These are phyloP conservation scores for Leishmania gerbilli DNA, from an alignment of 208 protist genomes.

Conservation along the genomic window DNA sequence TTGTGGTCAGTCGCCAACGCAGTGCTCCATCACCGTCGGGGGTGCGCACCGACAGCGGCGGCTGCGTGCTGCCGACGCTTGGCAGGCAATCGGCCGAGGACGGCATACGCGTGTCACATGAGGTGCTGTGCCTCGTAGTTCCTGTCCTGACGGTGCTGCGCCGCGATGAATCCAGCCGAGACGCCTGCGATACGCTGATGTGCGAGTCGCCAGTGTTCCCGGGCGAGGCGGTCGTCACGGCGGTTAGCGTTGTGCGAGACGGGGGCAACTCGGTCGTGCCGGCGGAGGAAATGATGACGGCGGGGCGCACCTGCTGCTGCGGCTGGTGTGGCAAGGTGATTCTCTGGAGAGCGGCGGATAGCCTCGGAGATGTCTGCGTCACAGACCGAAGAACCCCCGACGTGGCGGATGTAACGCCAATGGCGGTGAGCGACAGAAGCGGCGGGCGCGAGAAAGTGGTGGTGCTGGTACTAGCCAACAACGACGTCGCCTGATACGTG, in stretches of 20 bases:
- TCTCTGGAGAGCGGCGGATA: background rate
- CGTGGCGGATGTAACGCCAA: background rate
- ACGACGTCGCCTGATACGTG: background rate
- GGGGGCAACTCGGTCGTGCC: background rate
- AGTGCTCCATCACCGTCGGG: background rate
- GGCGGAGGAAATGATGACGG: background rate
- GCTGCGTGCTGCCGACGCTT: conserved; percentile 27
- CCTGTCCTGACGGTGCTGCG: background rate
- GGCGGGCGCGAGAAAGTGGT: conserved; percentile 4
- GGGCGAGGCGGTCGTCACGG: background rate
- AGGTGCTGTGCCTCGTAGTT: conserved; percentile 4
- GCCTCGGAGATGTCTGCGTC: background rate
- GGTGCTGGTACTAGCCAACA: background rate
- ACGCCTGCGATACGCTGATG: background rate
- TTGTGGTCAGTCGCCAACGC: background rate
- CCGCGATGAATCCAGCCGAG: background rate
- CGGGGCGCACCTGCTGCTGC: conserved; percentile 6
- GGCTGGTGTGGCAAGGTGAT: background rate
- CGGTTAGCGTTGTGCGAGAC: background rate
- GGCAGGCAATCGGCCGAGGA: conserved; percentile 4
- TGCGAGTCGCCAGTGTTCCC: background rate
- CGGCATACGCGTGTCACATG: conserved; percentile 9
- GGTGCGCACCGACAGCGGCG: conserved; percentile 6
- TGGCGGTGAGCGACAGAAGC: conserved; percentile 6
- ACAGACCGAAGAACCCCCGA: background rate